phyloP scores from a whole-genome alignment of 768 basidiomycete species.

The Tubosaeta sp. region DNA sequence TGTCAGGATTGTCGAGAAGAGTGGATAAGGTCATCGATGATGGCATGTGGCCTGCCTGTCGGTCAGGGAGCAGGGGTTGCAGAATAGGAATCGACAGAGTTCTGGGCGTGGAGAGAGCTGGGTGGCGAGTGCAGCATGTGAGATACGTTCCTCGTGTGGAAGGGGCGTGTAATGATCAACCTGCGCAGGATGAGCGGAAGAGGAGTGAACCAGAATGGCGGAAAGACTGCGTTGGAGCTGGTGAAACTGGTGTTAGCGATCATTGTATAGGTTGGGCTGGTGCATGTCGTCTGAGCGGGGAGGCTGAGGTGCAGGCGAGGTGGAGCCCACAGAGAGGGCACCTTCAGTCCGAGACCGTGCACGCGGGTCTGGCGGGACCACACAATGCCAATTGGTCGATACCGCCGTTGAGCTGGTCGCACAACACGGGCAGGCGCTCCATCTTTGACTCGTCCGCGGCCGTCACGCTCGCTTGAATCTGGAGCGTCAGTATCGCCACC shows the following conservation, averaged over 20 bases:
- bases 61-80: constrained; percentile 20
- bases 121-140: constrained; percentile 22
- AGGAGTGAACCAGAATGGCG: constrained; percentile 20
- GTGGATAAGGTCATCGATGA: constrained; percentile 27
- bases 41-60: constrained; percentile 21
- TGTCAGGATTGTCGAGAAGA: constrained; percentile 23
- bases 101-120: constrained; percentile 16
- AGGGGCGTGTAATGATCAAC: constrained; percentile 32
- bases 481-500: constrained; percentile 45
- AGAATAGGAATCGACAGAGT: constrained; percentile 23
- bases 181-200: constrained; percentile 31
- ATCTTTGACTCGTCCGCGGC: constrained; percentile 52
- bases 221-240: constrained; percentile 29
- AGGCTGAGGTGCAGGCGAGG: constrained; percentile 24
- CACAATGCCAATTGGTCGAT: constrained; percentile 46
- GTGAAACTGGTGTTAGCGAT: constrained; percentile 28
- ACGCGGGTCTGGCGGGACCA: constrained; percentile 38
- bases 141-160: constrained; percentile 28
- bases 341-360: constrained; percentile 42
- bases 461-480: constrained; percentile 45
- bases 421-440: constrained; percentile 64
- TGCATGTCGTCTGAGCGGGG: constrained; percentile 26
- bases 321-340: constrained; percentile 28
- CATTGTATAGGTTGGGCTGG: constrained; percentile 17
- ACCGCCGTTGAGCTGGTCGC: constrained; percentile 62